Base-by-base conservation (phyloP, 768 basidiomycete species). In the Coprinopsis sp. region DNA sequence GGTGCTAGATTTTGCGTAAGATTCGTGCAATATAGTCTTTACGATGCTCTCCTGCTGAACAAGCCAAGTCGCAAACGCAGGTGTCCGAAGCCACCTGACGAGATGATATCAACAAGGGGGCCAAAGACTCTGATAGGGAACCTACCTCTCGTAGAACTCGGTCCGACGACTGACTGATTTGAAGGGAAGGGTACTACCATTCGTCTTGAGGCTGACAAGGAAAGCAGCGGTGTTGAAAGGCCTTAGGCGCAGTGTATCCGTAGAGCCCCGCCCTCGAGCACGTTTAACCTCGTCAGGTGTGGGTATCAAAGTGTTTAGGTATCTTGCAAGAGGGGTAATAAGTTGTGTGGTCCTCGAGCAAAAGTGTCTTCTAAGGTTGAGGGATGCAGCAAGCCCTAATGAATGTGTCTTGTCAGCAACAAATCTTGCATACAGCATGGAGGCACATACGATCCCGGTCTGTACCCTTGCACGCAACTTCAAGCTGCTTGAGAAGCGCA, bases 291-390 rank as follows among this genome's bases (percentile, higher is more conserved):
- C 81, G 6, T 70, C 64, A 5, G 81, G 84, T 16, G 81, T 75
- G 48, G 90, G 89, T 62, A 93, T 90, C 38, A 94, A 76, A 1
- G 85, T 84, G 50, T 88, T 86, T 33, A 97, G 81, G 70, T 97
- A 97, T 53, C 94, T 80, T 55, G 94, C 84, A 4, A 98, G 75
- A 0, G 95, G 95, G 2, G 89, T 84, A 18, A 97, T 78, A 51
- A 98, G 73, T 44, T 84, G 84, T 16, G 85, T 87, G 1, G 95
- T 91, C 36, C 94, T 77, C 31, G 86, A 79, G 44, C 81, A 81
- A 61, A 98, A 91, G 59, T 97, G 91, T 37, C 80, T 72, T 19
- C 90, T 81, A 11, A 95, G 70, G 44, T 67, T 74, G 43, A 80
- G 77, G 44, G 77, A 91, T 23, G 78, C 78, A 31, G 77, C 74